Conservation (phyloP, 2,329 filamentous ascomycete genomes). For the Apiospora marii region DNA sequence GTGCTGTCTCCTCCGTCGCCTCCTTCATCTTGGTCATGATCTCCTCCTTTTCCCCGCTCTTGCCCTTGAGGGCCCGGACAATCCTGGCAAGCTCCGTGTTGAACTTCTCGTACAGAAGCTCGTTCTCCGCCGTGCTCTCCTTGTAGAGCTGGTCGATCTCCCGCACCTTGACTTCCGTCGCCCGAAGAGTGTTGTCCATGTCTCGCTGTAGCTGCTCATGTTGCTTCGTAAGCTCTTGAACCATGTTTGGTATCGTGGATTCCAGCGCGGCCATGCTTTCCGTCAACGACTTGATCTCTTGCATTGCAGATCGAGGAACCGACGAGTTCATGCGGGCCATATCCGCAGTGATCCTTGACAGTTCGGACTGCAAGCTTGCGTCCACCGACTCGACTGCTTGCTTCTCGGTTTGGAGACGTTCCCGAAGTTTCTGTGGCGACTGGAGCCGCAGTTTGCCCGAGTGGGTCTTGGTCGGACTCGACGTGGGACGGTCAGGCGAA, state of each 20-base stretch:
- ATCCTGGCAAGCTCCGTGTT: conserved; percentile 90
- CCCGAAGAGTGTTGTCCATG: conserved; percentile 73
- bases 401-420: conserved; percentile 85
- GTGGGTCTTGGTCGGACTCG: conserved; percentile 49
- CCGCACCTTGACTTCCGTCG: conserved; percentile 79
- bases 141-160: conserved; percentile 87
- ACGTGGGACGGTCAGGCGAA: conserved; percentile 40
- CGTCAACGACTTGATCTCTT: conserved; percentile 58
- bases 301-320: conserved; percentile 46
- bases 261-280: conserved; percentile 72
- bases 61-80: conserved; percentile 75
- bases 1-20: conserved; percentile 77
- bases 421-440: conserved; percentile 78
- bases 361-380: conserved; percentile 73
- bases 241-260: conserved; percentile 65
- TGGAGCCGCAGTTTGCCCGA: conserved; percentile 71
- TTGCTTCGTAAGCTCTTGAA: conserved; percentile 66
- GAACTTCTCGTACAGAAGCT: conserved; percentile 89
- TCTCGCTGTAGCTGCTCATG: conserved; percentile 73
- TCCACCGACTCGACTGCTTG: conserved; percentile 75
- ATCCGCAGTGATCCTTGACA: conserved; percentile 83
- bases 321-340: conserved; percentile 66
- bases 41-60: conserved; percentile 79
- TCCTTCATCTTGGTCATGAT: conserved; percentile 75
- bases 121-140: conserved; percentile 88